These are phyloP conservation scores for Tuber calosporum DNA, from an alignment of 495 filamentous ascomycete genomes.

Conservation along the genomic window DNA sequence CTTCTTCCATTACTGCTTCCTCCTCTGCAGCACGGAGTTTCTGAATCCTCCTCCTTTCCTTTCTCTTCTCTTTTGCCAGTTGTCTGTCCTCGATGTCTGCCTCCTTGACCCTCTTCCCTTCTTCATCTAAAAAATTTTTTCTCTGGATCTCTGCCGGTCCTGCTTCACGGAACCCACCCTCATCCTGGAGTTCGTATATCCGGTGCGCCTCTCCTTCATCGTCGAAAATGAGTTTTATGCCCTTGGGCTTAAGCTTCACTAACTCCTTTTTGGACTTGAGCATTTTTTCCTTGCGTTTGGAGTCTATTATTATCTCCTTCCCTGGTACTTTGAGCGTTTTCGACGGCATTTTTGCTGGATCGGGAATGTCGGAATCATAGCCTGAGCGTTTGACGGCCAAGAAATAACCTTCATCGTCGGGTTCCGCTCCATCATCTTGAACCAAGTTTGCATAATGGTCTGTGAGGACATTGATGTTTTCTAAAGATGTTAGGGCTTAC, in stretches of 20 bases:
- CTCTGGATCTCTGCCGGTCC: conserved; percentile 70
- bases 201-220: conserved; percentile 79
- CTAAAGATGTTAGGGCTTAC: conserved; percentile 9
- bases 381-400: conserved; percentile 74
- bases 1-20: conserved; percentile 42
- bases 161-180: conserved; percentile 64
- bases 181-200: conserved; percentile 78
- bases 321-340: conserved; percentile 51
- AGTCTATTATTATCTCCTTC: conserved; percentile 64
- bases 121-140: conserved; percentile 64
- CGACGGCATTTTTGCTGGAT: conserved; percentile 45
- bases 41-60: conserved; percentile 79
- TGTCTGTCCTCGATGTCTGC: conserved; percentile 79
- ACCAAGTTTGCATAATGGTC: conserved; percentile 84
- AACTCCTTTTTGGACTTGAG: conserved; percentile 91
- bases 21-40: conserved; percentile 48
- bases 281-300: conserved; percentile 84
- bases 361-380: conserved; percentile 40
- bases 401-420: conserved; percentile 66
- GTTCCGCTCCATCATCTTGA: conserved; percentile 53
- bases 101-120: conserved; percentile 61
- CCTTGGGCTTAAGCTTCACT: conserved; percentile 75
- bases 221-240: conserved; percentile 79
- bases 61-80: conserved; percentile 66
- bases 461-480: conserved; percentile 90